phyloP scores from a whole-genome alignment of 2,329 filamentous ascomycete genomes.

The Dothidotthia symphoricarpi region DNA sequence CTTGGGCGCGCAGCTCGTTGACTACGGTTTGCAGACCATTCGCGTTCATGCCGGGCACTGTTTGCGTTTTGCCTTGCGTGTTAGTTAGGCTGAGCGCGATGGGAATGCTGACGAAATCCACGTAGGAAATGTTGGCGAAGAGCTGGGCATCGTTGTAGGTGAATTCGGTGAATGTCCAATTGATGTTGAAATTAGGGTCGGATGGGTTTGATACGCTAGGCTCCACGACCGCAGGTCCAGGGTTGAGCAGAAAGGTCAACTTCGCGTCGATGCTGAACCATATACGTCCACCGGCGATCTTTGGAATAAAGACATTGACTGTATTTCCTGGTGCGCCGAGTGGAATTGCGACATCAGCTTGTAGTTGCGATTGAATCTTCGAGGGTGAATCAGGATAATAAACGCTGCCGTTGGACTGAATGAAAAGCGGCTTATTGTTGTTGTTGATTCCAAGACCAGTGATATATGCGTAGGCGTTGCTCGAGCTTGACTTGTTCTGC shows the following conservation, averaged over 20 bases:
- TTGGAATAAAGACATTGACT: conserved; percentile 63
- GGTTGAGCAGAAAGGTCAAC: conserved; percentile 69
- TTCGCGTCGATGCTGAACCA: conserved; percentile 65
- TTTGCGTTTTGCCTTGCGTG: conserved; percentile 41
- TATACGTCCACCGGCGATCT: conserved; percentile 67
- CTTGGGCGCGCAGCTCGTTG: conserved; percentile 55
- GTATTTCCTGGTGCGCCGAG: conserved; percentile 62
- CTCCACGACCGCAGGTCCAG: conserved; percentile 70
- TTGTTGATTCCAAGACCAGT: conserved; percentile 64
- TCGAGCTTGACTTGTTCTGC: conserved; percentile 63
- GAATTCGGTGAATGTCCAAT: conserved; percentile 51
- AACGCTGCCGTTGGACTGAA: conserved; percentile 65
- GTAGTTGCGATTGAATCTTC: conserved; percentile 52
- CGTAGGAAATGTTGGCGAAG: conserved; percentile 63
- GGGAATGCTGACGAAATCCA: conserved; percentile 66
- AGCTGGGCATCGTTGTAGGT: conserved; percentile 49
- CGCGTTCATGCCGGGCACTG: conserved; percentile 57
- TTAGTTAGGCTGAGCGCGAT: conserved; percentile 47
- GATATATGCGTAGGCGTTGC: conserved; percentile 66
- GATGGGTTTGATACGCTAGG: conserved; percentile 66
- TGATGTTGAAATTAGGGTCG: conserved; percentile 48
- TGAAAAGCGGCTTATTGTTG: conserved; percentile 59
- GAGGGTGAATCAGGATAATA: conserved; percentile 64
- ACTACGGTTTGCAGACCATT: conserved; percentile 59
- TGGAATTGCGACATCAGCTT: conserved; percentile 60